These are phyloP conservation scores for Stipa capillata DNA, from an alignment of 176 grass and related monocot genomes.

Conservation along the genomic window DNA sequence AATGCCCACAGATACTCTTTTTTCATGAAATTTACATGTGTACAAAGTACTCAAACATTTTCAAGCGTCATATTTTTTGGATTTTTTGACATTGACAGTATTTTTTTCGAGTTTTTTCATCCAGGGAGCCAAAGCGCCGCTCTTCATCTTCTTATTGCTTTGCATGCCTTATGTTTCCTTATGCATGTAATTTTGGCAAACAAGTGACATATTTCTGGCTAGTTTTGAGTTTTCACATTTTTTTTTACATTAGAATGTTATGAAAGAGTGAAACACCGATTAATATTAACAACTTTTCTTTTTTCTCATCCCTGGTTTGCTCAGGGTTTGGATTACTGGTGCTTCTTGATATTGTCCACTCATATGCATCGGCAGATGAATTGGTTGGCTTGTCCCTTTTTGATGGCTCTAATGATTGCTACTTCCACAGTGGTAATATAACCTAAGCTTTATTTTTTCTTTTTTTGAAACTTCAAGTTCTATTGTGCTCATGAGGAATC, in stretches of 20 bases:
- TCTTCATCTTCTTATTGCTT: not conserved
- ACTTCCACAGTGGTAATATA: constrained; percentile 69
- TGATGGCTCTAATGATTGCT: constrained; percentile 96
- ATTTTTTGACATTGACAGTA: no score
- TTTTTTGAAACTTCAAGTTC: not conserved
- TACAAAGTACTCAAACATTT: no score
- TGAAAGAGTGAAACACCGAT: not conserved
- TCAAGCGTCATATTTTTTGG: no score
- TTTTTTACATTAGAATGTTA: not conserved
- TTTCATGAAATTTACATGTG: no score
- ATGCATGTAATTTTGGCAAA: constrained; percentile 6
- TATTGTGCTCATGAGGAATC: constrained; percentile 1
- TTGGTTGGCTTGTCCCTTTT: constrained; percentile 83
- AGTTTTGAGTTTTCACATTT: not conserved
- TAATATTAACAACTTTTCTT: not conserved
- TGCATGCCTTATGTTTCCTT: constrained; percentile 6
- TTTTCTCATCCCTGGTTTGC: constrained; percentile 18
- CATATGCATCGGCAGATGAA: constrained; percentile 93
- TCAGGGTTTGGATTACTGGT: constrained; percentile 81
- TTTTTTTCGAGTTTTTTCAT: no score
- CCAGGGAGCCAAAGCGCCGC: no score
- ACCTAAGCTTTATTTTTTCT: not conserved
- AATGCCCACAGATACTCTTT: no score
- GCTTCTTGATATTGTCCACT: constrained; percentile 92
- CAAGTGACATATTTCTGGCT: not conserved